Conservation (phyloP, 176 grass and related monocot species). For the Chrysopogon serrulatus region DNA sequence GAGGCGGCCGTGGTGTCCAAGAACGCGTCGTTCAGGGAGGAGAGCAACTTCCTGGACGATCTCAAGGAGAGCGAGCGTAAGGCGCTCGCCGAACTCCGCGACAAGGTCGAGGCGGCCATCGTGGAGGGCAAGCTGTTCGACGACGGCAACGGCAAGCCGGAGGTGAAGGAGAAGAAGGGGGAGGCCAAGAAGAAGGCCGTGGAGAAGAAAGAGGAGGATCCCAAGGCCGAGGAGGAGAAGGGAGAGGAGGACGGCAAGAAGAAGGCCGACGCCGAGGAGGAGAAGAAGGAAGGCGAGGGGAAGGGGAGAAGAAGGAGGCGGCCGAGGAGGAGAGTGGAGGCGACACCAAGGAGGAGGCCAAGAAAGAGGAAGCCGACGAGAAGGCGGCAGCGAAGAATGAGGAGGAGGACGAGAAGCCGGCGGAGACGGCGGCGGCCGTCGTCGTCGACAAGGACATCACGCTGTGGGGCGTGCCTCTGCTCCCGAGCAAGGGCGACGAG, state of each 20-base stretch:
- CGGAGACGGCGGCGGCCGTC: background rate
- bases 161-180: background rate
- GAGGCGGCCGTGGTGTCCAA: conserved; percentile 32
- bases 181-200: conserved; percentile 6
- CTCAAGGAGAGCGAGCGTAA: conserved; percentile 79
- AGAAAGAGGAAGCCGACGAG: conserved; percentile 16
- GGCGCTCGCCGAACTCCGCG: conserved; percentile 71
- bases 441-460: conserved; percentile 44
- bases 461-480: conserved; percentile 87
- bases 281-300: conserved; percentile 15
- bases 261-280: background rate
- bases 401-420: background rate
- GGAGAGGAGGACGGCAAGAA: background rate
- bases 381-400: conserved; percentile 12
- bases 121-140: conserved; percentile 46
- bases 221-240: background rate
- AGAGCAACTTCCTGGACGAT: conserved; percentile 83
- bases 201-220: background rate
- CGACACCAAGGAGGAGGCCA: background rate
- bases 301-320: background rate
- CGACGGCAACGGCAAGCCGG: conserved; percentile 11
- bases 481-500: conserved; percentile 67
- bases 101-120: conserved; percentile 71
- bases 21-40: conserved; percentile 73
- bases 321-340: background rate